Percentiles rank a stretch among this genome's conserved stretches.
These are phyloP conservation scores for Solanum chmielewskii DNA, from an alignment of 257 asterid species.

Conservation along the genomic window DNA sequence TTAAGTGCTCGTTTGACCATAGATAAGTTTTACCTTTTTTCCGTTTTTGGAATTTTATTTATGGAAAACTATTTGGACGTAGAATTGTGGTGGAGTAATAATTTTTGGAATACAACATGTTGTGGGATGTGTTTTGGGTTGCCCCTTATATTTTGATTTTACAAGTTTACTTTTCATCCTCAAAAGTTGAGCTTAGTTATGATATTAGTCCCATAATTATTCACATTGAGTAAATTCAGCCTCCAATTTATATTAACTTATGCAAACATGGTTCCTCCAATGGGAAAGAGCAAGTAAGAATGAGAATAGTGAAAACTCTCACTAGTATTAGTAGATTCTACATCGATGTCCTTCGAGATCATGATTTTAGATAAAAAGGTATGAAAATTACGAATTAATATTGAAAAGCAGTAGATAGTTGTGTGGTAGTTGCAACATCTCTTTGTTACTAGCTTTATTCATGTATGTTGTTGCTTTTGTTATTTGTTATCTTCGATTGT, in stretches of 20 bases:
- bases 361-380: background rate
- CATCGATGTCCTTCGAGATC: background rate
- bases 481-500: background rate
- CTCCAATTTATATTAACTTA: background rate
- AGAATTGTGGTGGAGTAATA: background rate
- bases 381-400: background rate
- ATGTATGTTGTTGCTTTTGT: background rate
- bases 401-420: background rate
- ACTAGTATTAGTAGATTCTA: background rate
- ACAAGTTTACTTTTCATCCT: background rate
- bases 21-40: too few relatives aligned
- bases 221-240: background rate
- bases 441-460: background rate
- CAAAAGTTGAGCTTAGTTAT: background rate
- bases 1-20: too few relatives aligned
- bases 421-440: background rate
- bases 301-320: background rate
- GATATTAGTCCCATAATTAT: background rate
- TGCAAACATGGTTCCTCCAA: background rate
- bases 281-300: background rate
- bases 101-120: background rate
- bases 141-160: background rate
- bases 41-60: too few relatives aligned
- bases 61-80: too few relatives aligned
- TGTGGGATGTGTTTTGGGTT: background rate